phyloP scores from a whole-genome alignment of 371 early-diverging fungal genomes.

The Lichtheimia hyalospora region DNA sequence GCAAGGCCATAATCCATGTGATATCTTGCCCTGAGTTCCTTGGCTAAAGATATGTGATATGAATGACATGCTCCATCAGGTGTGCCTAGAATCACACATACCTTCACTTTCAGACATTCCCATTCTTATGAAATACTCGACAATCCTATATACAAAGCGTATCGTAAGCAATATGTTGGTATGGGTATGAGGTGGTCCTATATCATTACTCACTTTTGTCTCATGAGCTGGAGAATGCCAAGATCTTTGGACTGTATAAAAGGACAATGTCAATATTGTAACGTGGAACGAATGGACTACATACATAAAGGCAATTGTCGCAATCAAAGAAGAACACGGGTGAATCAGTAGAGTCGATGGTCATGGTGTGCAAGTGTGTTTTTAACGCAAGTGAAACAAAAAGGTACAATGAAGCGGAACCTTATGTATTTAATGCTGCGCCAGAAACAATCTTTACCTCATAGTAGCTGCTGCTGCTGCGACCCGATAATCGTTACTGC shows the following conservation, averaged over 20 bases:
- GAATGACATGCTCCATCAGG: background rate
- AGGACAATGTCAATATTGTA: background rate
- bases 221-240: slow-evolving; percentile 67
- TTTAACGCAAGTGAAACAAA: too few species aligned
- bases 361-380: too few species aligned
- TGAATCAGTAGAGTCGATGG: slow-evolving; percentile 15
- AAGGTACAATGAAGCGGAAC: too few species aligned
- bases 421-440: too few species aligned
- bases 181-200: too few species aligned
- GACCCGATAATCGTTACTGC: too few species aligned
- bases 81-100: background rate
- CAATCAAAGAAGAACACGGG: slow-evolving; percentile 82
- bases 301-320: slow-evolving; percentile 82
- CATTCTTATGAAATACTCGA: slow-evolving; percentile 47
- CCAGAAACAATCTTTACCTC: too few species aligned
- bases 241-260: slow-evolving; percentile 24
- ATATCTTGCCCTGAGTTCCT: slow-evolving; percentile 56
- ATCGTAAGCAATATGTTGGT: too few species aligned
- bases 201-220: slow-evolving; percentile 39
- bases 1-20: slow-evolving; percentile 75
- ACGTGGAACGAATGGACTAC: background rate
- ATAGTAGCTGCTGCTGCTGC: too few species aligned
- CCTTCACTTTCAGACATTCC: slow-evolving; percentile 55
- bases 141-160: slow-evolving; percentile 37
- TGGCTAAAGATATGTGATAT: slow-evolving; percentile 22